A percentile compares a stretch with the other conserved stretches of the same genome.
Evolutionary conservation across 2,329 filamentous ascomycete species (phyloP).

Genomic region (Microcyclospora tardicrescens): DNA sequence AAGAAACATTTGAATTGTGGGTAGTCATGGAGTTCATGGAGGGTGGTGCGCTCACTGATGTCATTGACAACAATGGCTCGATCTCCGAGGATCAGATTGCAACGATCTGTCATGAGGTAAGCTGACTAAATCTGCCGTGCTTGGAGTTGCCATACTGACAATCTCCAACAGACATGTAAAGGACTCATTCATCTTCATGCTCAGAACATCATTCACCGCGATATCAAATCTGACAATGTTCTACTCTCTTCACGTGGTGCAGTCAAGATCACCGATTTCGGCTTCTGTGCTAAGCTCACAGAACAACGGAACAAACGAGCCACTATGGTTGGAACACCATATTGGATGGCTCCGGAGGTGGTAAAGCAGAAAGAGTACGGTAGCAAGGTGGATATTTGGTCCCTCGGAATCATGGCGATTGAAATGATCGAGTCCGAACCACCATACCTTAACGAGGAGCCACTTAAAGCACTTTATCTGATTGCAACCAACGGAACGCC

Average conservation of each 20-base stretch:
- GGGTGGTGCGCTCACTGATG: slow-evolving; percentile 89
- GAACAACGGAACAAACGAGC: slow-evolving; percentile 94
- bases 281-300: slow-evolving; percentile 96
- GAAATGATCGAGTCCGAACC: slow-evolving; percentile 99
- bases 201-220: slow-evolving; percentile 95
- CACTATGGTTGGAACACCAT: slow-evolving; percentile 97
- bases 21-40: slow-evolving; percentile 99
- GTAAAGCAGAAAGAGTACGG: slow-evolving; percentile 99
- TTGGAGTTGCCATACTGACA: background rate
- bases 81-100: slow-evolving; percentile 97
- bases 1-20: slow-evolving; percentile 93
- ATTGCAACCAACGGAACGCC: slow-evolving; percentile 98
- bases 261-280: slow-evolving; percentile 94
- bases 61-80: slow-evolving; percentile 92
- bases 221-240: slow-evolving; percentile 99
- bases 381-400: slow-evolving; percentile 98
- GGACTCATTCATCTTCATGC: slow-evolving; percentile 87
- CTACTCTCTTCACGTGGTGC: slow-evolving; percentile 86
- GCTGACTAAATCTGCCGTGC: slow-evolving; percentile 20
- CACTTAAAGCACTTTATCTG: slow-evolving; percentile 89
- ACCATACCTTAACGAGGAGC: slow-evolving; percentile 94
- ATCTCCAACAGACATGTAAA: slow-evolving; percentile 64
- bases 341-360: slow-evolving; percentile 99
- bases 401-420: slow-evolving; percentile 97
- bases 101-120: slow-evolving; percentile 89